A percentile compares a stretch with the other conserved stretches of the same genome.
phyloP scores from a whole-genome alignment of 2,329 filamentous ascomycete species.

The Epichloe amarillans region DNA sequence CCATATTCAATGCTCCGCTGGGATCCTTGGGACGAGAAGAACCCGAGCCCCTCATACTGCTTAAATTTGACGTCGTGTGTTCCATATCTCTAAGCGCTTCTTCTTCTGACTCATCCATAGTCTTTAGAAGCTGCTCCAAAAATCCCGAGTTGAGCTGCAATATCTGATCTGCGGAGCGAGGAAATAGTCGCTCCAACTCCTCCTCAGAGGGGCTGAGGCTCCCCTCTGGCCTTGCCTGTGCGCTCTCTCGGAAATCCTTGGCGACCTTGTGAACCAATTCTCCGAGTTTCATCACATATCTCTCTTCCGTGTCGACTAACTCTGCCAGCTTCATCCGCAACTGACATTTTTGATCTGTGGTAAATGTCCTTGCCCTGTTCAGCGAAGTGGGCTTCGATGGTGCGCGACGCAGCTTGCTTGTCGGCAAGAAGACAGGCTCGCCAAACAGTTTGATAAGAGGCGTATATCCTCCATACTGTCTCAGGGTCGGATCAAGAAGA shows the following conservation, averaged over 20 bases:
- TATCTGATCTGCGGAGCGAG: conserved; percentile 66
- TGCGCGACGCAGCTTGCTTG: conserved; percentile 68
- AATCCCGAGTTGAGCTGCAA: conserved; percentile 72
- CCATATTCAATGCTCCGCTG: conserved; percentile 65
- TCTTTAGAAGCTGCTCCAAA: conserved; percentile 57
- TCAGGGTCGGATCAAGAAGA: conserved; percentile 47
- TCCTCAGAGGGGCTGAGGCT: conserved; percentile 61
- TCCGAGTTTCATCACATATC: conserved; percentile 79
- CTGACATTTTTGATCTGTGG: conserved; percentile 69
- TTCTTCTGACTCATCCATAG: conserved; percentile 74
- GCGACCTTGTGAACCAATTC: conserved; percentile 73
- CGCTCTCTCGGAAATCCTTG: conserved; percentile 62
- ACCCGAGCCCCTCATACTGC: conserved; percentile 30
- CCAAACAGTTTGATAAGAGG: conserved; percentile 68
- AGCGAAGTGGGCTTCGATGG: conserved; percentile 76
- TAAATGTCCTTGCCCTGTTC: conserved; percentile 65
- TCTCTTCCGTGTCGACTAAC: conserved; percentile 82
- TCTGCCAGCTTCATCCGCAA: conserved; percentile 82
- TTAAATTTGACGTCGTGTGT: conserved; percentile 28
- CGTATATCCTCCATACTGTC: conserved; percentile 66
- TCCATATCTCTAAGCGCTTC: conserved; percentile 69
- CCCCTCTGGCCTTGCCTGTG: conserved; percentile 40
- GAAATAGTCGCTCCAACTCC: conserved; percentile 67
- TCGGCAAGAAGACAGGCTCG: conserved; percentile 75
- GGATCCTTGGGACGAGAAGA: conserved; percentile 48